Base-by-base conservation (phyloP, 495 filamentous ascomycete species). In the Haplographium delicatum region DNA sequence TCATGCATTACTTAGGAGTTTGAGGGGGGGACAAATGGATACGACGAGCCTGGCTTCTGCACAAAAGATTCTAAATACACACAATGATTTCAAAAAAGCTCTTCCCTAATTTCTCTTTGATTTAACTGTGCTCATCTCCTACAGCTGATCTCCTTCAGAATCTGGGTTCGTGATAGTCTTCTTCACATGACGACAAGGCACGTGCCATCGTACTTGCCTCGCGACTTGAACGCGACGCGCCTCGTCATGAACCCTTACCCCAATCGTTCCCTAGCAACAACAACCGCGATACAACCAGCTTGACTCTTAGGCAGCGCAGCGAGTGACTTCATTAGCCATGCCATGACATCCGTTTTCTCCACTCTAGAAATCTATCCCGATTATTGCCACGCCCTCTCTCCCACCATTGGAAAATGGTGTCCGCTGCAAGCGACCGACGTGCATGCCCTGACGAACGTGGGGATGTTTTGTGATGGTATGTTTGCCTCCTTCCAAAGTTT, bases 331-430 rank as follows among this genome's bases (percentile, higher is more conserved):
- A 24, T 38, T 26, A 47, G 53, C 26, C 35, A 58, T 62, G 59
- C 51, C 47, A 61, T 61, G 58, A 61, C 53, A 53, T 44, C 46
- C 24, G 40, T 54, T 50, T 53, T 40, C 22, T 9, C 25, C 26
- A 44, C 51, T 26, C 15, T 41, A 19, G 47, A 66, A 34, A 70
- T 87, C 62, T 95, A 96, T 62, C 89, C 89, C 13, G 82, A 83
- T 15, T 94, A 84, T 66, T 94, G 89, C 70, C 95, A 91, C 66
- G 67, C 74, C 45, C 75, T 84, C 5, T 95, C 94, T 7, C 86
- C 86, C 8, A 96, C 90, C 15, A 83, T 86, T 67, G 81, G 81
- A 60, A 68, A 72, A 60, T 97, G 89, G 91, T 89, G 85, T 63
- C 86, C 87, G 51, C 69, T 97, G 47, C 82, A 80, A 2, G 80